Conservation (phyloP, 1,284 basidiomycete genomes). For the Pseudozyma thailandica region DNA sequence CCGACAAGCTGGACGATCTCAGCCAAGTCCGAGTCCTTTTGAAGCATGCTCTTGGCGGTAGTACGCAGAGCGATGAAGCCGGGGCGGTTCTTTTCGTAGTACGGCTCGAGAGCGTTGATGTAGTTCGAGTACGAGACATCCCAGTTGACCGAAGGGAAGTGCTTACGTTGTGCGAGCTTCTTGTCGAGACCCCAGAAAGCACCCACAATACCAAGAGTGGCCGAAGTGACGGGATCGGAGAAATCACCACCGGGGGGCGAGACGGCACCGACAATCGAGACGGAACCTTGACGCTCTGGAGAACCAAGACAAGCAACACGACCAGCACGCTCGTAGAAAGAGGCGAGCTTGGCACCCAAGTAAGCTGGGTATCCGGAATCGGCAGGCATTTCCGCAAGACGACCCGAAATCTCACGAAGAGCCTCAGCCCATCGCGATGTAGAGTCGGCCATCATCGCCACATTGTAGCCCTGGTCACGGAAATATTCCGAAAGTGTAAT, state of each 20-base stretch:
- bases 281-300: slow-evolving; percentile 87
- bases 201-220: slow-evolving; percentile 97
- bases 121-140: slow-evolving; percentile 99
- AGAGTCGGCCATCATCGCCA: slow-evolving; percentile 99
- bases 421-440: slow-evolving; percentile 99
- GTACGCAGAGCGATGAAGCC: slow-evolving; percentile 93
- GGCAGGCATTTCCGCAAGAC: slow-evolving; percentile 99
- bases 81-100: slow-evolving; percentile 86
- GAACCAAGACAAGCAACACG: slow-evolving; percentile 92
- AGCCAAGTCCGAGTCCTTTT: slow-evolving; percentile 97
- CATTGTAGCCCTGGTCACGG: slow-evolving; percentile 97
- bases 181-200: slow-evolving; percentile 84
- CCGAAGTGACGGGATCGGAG: slow-evolving; percentile 96
- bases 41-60: slow-evolving; percentile 93
- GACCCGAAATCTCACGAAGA: slow-evolving; percentile 98
- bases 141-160: slow-evolving; percentile 99
- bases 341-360: slow-evolving; percentile 91
- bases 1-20: slow-evolving; percentile 99
- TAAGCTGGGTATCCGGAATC: slow-evolving; percentile 97
- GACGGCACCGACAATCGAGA: slow-evolving; percentile 98
- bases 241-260: slow-evolving; percentile 99
- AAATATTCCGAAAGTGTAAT: slow-evolving; percentile 99
- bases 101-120: slow-evolving; percentile 90
- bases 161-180: slow-evolving; percentile 95
- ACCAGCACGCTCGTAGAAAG: slow-evolving; percentile 99